These are phyloP conservation scores for Lentinula sp. DNA, from an alignment of 768 basidiomycete genomes.

Conservation along the genomic window DNA sequence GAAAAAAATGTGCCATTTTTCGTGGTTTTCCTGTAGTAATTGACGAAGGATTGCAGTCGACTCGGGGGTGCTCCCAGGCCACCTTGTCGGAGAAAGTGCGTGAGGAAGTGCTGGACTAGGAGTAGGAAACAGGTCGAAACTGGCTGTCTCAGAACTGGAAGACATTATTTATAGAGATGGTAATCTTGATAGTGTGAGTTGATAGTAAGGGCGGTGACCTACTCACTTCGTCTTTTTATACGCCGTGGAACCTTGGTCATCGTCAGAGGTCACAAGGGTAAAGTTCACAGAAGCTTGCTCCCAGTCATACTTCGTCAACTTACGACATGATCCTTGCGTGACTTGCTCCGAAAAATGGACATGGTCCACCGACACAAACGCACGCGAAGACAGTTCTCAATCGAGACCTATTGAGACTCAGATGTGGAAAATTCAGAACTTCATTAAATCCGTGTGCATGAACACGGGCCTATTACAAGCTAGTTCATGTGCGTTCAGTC, in stretches of 20 bases:
- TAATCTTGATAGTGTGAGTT: not conserved
- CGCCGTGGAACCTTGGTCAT: not conserved
- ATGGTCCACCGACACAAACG: too few species aligned
- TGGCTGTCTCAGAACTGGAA: not conserved
- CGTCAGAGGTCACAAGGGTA: not conserved
- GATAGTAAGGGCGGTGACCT: not conserved
- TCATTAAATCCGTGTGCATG: too few species aligned
- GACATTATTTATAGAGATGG: not conserved
- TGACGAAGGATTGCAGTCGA: constrained; percentile 22
- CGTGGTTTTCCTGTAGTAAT: constrained; percentile 43
- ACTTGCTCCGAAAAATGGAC: too few species aligned
- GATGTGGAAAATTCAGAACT: too few species aligned
- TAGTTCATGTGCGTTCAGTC: too few species aligned
- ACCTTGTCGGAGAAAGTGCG: not conserved
- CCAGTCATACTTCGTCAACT: not conserved
- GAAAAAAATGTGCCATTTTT: constrained; percentile 31
- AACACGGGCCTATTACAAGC: too few species aligned
- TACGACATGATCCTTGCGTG: not conserved
- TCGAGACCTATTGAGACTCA: too few species aligned
- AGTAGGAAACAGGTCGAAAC: not conserved
- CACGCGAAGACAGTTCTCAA: too few species aligned
- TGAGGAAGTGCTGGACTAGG: not conserved
- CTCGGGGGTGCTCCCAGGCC: constrained; percentile 13
- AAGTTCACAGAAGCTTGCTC: not conserved
- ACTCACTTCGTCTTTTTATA: not conserved